Conservation (phyloP, 176 grass and related monocot species). For the Cymbopogon citratus region DNA sequence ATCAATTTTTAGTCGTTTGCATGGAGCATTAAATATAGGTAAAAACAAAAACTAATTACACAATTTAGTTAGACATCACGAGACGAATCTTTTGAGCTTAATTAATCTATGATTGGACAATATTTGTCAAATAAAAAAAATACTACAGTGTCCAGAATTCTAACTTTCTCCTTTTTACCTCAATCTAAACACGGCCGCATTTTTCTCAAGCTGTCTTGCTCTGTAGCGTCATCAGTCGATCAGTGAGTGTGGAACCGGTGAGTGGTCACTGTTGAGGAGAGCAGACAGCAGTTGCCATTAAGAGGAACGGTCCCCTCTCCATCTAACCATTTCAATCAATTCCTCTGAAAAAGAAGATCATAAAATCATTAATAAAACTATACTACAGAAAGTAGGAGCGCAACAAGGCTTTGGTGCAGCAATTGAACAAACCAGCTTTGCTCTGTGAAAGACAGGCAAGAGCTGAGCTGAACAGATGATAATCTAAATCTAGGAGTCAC, state of each 20-base stretch:
- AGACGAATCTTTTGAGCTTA: no score
- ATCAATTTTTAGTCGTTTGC: no score
- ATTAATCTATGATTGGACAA: no score
- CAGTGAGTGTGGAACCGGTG: neutral
- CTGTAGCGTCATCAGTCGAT: neutral
- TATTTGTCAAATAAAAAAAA: no score
- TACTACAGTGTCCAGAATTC: no score
- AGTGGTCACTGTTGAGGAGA: constrained; percentile 27
- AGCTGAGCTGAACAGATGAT: neutral
- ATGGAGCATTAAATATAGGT: no score
- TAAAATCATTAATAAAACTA: neutral
- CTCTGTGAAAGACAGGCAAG: neutral
- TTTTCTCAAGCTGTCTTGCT: neutral
- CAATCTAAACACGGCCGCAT: no score
- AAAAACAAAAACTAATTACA: no score
- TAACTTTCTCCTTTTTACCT: no score
- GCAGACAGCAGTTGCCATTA: constrained; percentile 30
- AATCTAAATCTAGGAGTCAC: neutral
- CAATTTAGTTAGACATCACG: no score
- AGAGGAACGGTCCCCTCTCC: constrained; percentile 19
- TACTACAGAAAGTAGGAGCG: neutral
- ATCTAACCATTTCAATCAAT: constrained; percentile 6
- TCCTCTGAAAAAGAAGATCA: neutral
- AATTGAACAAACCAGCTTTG: constrained; percentile 3
- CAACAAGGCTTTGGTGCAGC: neutral